Conservation (phyloP, 2,329 filamentous ascomycete species). For the Furcasterigmium sp. region DNA sequence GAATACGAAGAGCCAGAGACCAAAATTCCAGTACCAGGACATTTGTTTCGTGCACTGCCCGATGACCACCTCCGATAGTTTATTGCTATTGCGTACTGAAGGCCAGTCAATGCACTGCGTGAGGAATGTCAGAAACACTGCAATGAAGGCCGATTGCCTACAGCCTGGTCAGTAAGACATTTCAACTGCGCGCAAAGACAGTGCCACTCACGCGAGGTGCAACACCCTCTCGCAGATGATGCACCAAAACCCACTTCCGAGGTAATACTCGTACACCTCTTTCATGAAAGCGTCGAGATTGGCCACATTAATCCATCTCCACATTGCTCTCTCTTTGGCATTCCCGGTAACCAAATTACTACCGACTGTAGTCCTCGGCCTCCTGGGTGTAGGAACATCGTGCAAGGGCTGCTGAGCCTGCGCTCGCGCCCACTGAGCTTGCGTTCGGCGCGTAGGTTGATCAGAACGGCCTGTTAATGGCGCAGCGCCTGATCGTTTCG, state of each 20-base stretch:
- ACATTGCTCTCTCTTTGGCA: conserved; percentile 73
- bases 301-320: conserved; percentile 87
- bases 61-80: conserved; percentile 51
- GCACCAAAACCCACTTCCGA: conserved; percentile 78
- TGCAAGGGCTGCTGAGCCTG: conserved; percentile 46
- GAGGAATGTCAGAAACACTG: conserved; percentile 76
- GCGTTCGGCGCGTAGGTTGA: conserved; percentile 35
- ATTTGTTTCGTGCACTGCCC: conserved; percentile 71
- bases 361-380: conserved; percentile 9
- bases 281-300: conserved; percentile 85
- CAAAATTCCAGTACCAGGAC: conserved; percentile 70
- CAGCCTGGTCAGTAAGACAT: conserved; percentile 6
- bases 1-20: conserved; percentile 79
- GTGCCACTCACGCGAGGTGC: conserved; percentile 62
- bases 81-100: conserved; percentile 61
- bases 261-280: conserved; percentile 81
- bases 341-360: conserved; percentile 23
- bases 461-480: conserved; percentile 26
- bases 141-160: conserved; percentile 76
- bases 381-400: conserved; percentile 21
- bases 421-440: conserved; percentile 49
- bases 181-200: conserved; percentile 1
- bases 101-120: conserved; percentile 81
- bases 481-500: conserved; percentile 14
- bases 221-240: conserved; percentile 69